phyloP scores from a whole-genome alignment of 2,329 filamentous ascomycete genomes.

The Colletotrichum liaoningense region DNA sequence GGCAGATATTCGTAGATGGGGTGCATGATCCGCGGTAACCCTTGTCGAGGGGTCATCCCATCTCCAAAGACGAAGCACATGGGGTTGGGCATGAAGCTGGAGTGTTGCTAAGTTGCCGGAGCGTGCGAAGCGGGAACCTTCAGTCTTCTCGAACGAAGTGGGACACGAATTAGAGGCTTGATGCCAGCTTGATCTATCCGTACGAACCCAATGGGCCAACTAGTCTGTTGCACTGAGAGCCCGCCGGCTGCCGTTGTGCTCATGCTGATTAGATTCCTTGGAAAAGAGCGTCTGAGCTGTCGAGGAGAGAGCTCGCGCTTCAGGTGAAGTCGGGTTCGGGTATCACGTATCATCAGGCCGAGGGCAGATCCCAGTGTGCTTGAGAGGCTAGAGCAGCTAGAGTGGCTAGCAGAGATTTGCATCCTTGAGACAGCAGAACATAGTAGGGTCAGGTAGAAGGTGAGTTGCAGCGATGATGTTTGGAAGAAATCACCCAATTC shows the following conservation, averaged over 20 bases:
- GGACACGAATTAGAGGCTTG: conserved; percentile 19
- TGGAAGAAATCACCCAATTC: neutral
- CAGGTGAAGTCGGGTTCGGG: neutral
- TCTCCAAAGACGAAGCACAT: conserved; percentile 11
- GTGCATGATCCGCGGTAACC: conserved; percentile 20
- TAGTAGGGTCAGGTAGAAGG: neutral
- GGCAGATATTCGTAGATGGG: neutral
- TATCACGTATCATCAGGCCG: neutral
- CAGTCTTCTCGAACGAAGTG: conserved; percentile 24
- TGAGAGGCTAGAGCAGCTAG: conserved; percentile 11
- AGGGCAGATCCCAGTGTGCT: conserved; percentile 6
- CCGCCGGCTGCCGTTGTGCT: neutral
- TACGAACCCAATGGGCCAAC: neutral
- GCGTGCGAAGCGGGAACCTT: neutral
- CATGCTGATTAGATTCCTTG: neutral
- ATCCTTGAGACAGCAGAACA: conserved; percentile 16
- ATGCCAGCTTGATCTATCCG: conserved; percentile 14
- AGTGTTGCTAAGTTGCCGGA: neutral
- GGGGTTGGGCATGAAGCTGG: conserved; percentile 23
- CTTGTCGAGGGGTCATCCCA: conserved; percentile 18
- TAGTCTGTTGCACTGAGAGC: neutral
- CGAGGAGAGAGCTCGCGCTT: neutral
- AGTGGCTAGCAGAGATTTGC: conserved; percentile 5
- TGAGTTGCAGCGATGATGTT: conserved; percentile 1
- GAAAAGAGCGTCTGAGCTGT: neutral